Evolutionary conservation across 1,139 yeast species (phyloP).

Genomic region (Taphrina flavorubra): DNA sequence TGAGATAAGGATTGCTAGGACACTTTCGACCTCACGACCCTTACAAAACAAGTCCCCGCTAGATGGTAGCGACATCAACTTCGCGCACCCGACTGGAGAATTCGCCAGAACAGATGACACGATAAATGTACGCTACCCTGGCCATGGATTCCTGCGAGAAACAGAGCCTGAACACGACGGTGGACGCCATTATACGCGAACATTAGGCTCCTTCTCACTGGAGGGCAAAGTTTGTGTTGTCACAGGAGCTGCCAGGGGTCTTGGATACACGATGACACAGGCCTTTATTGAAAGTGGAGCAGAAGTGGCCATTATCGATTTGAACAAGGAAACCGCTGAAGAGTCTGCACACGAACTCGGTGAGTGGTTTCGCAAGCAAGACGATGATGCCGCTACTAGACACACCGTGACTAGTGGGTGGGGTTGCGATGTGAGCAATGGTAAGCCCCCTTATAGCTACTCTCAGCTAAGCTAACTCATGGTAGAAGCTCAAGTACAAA

Average conservation of each 20-base stretch:
- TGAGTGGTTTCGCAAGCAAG: conserved; percentile 27
- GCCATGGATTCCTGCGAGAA: conserved; percentile 23
- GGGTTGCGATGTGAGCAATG: conserved; percentile 36
- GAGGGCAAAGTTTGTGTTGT: conserved; percentile 85
- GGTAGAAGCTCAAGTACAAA: conserved; percentile 21
- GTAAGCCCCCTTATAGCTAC: background rate
- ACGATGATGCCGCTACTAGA: conserved; percentile 28
- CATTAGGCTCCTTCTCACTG: conserved; percentile 53
- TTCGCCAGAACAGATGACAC: conserved; percentile 29
- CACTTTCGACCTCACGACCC: conserved; percentile 2
- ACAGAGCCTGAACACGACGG: conserved; percentile 20
- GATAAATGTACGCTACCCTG: conserved; percentile 20
- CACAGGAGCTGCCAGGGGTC: conserved; percentile 86
- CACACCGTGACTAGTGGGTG: conserved; percentile 34
- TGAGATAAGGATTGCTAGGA: background rate
- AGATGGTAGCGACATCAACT: conserved; percentile 27
- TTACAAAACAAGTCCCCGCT: conserved; percentile 15
- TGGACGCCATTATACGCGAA: conserved; percentile 24
- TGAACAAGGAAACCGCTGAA: conserved; percentile 29
- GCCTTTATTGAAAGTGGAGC: conserved; percentile 92
- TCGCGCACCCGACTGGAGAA: conserved; percentile 30
- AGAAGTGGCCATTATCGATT: conserved; percentile 56
- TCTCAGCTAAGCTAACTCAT: background rate
- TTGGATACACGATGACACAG: conserved; percentile 82
- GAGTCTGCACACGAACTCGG: conserved; percentile 36